These are phyloP conservation scores for Saussurea involucrata DNA, from an alignment of 129 eudicot genomes.

Conservation along the genomic window DNA sequence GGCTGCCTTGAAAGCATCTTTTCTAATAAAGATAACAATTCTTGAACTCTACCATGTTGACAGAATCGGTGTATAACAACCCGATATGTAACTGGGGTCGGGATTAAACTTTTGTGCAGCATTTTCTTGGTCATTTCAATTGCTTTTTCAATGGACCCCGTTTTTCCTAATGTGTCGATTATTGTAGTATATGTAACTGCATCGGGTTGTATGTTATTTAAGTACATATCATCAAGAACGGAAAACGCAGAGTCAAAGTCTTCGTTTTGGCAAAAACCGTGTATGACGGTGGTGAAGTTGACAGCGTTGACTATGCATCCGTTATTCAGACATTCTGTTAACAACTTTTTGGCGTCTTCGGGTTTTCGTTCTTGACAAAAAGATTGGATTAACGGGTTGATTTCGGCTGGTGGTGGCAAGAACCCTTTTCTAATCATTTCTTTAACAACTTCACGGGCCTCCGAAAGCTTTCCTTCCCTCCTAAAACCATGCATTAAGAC, in stretches of 20 bases:
- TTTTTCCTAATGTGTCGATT: conserved; percentile 63
- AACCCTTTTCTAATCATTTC: conserved; percentile 82
- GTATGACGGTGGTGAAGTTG: conserved; percentile 74
- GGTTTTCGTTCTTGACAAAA: conserved; percentile 60
- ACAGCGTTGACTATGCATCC: conserved; percentile 81
- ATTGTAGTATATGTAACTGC: conserved; percentile 66
- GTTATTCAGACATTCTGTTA: conserved; percentile 67
- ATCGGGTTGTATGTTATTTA: conserved; percentile 76
- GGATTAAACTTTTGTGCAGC: conserved; percentile 70
- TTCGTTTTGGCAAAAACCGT: conserved; percentile 67
- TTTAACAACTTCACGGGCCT: conserved; percentile 57
- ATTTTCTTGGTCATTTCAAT: conserved; percentile 62
- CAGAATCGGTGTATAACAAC: conserved; percentile 66
- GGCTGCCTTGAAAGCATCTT: conserved; percentile 53
- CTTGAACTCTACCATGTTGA: conserved; percentile 57
- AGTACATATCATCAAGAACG: conserved; percentile 85
- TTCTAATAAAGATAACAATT: conserved; percentile 50
- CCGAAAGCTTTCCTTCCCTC: conserved; percentile 66
- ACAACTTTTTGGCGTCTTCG: conserved; percentile 57
- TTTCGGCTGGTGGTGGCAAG: conserved; percentile 72
- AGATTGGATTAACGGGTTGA: conserved; percentile 67
- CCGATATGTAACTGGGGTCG: conserved; percentile 80
- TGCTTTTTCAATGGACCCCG: conserved; percentile 68
- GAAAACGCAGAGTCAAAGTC: conserved; percentile 76
- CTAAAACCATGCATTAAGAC: conserved; percentile 79